Conservation (phyloP, 441 rosid species). For the Gossypium gossypioides region DNA sequence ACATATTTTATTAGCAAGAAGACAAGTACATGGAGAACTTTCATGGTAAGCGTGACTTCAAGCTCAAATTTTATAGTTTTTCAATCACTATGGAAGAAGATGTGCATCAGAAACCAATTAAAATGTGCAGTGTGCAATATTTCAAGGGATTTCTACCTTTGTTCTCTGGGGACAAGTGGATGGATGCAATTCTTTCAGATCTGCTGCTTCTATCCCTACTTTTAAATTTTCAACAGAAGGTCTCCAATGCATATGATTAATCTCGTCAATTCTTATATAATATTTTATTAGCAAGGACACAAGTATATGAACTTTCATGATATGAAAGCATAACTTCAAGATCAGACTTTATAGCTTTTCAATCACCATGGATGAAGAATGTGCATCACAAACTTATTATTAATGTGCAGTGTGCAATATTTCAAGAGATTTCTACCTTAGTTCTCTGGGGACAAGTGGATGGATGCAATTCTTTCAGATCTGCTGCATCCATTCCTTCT, state of each 20-base stretch:
- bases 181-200: conserved; percentile 32
- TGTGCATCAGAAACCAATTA: not conserved
- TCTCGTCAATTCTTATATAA: conserved; percentile 28
- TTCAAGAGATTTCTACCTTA: conserved; percentile 37
- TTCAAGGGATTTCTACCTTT: not conserved
- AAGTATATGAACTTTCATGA: not conserved
- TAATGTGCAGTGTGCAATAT: not conserved
- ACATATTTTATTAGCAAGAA: not conserved
- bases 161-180: conserved; percentile 25
- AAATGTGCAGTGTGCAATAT: not conserved
- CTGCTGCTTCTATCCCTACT: conserved; percentile 56
- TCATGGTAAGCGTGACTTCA: not conserved
- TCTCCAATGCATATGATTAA: conserved; percentile 71
- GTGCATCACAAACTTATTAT: not conserved
- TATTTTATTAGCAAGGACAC: not conserved
- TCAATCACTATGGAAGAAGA: not conserved
- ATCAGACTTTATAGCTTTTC: not conserved
- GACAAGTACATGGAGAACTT: not conserved
- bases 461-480: conserved; percentile 32
- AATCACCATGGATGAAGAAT: not conserved
- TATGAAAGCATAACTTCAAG: not conserved
- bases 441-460: conserved; percentile 44
- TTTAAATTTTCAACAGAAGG: conserved; percentile 70
- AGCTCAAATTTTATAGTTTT: not conserved
- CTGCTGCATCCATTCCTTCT: conserved; percentile 60